Conservation (phyloP, 352 stramenopile species). For the Thalassiosira mediterranea region DNA sequence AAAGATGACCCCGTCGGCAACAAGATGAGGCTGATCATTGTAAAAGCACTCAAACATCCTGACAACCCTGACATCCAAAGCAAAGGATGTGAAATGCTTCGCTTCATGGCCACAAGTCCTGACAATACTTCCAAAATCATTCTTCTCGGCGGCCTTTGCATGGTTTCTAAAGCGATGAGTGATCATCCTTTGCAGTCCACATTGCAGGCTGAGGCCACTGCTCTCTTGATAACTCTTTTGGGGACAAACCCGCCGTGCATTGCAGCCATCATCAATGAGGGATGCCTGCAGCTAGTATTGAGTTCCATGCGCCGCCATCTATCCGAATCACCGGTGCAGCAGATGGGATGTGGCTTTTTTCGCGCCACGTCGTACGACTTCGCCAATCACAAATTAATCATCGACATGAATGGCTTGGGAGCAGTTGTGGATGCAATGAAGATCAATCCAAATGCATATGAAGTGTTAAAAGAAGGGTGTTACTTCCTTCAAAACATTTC, state of each 20-base stretch:
- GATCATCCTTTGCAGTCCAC: constrained; percentile 20
- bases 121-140: constrained; percentile 29
- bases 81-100: constrained; percentile 22
- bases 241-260: constrained; percentile 7
- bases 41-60: constrained; percentile 15
- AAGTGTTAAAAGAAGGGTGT: constrained; percentile 12
- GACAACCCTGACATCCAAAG: constrained; percentile 20
- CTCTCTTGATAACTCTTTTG: constrained; percentile 17
- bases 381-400: constrained; percentile 29
- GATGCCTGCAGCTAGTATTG: constrained; percentile 17
- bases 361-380: constrained; percentile 27
- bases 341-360: constrained; percentile 30
- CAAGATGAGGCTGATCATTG: constrained; percentile 29
- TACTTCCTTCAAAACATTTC: constrained; percentile 55
- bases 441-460: constrained; percentile 14
- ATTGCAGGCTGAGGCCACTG: constrained; percentile 24
- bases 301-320: constrained; percentile 18
- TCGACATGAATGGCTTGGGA: constrained; percentile 19
- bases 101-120: constrained; percentile 13
- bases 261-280: constrained; percentile 2
- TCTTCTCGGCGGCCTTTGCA: constrained; percentile 20
- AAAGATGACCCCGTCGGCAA: constrained; percentile 30
- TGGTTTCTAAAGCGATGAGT: constrained; percentile 25
- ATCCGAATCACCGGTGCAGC: constrained; percentile 17
- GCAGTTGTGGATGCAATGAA: constrained; percentile 30